A percentile compares a stretch with the other conserved stretches of the same genome.
Conservation (phyloP, 371 early-diverging fungal genomes). For the Mucor lusitanicus region DNA sequence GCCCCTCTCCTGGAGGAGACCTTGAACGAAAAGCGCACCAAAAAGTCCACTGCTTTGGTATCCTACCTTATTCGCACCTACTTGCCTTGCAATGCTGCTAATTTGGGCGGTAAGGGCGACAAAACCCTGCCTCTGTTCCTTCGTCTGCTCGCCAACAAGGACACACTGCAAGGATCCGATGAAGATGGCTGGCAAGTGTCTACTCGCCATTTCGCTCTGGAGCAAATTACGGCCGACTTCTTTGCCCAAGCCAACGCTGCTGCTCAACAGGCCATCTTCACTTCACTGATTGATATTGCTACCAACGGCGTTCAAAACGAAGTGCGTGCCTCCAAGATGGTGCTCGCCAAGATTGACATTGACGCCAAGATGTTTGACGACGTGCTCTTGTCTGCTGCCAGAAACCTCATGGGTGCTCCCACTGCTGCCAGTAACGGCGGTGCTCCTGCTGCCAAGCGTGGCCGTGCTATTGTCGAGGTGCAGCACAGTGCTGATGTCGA, state of each 20-base stretch:
- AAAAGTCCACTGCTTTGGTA: conserved; percentile 45
- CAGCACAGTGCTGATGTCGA: conserved; percentile 26
- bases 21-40: conserved; percentile 27
- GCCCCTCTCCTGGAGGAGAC: conserved; percentile 61
- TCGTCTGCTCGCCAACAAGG: conserved; percentile 46
- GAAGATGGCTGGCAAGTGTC: conserved; percentile 59
- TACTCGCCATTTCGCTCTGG: conserved; percentile 59
- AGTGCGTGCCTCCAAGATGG: conserved; percentile 59
- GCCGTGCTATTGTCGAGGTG: conserved; percentile 27
- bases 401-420: conserved; percentile 21
- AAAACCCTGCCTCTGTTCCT: conserved; percentile 53
- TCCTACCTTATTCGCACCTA: conserved; percentile 64
- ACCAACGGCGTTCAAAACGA: conserved; percentile 65
- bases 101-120: conserved; percentile 51
- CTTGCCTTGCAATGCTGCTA: conserved; percentile 53
- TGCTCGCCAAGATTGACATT: conserved; percentile 57
- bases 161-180: conserved; percentile 41
- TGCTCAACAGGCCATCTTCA: conserved; percentile 59
- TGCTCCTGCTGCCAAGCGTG: conserved; percentile 32
- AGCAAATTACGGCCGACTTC: conserved; percentile 60
- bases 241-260: conserved; percentile 46
- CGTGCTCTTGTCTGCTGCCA: conserved; percentile 23
- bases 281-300: conserved; percentile 65
- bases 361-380: conserved; percentile 49
- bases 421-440: not conserved